A percentile compares a stretch with the other conserved stretches of the same genome.
Evolutionary conservation across 2,329 filamentous ascomycete genomes (phyloP).

Genomic region (Elsinoe ampelina): DNA sequence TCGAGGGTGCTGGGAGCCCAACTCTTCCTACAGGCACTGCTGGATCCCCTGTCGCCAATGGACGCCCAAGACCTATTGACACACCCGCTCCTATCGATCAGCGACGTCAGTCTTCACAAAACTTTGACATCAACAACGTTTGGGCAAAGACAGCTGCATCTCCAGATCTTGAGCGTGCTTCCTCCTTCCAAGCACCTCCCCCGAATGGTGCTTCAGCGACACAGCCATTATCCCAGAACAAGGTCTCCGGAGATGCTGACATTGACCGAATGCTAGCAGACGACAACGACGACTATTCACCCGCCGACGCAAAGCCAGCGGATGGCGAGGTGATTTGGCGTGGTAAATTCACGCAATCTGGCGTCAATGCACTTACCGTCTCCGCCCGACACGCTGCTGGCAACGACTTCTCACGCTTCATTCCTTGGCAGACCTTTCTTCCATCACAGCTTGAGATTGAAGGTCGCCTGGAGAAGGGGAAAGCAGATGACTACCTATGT

Average conservation of each 20-base stretch:
- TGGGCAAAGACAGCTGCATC: conserved; percentile 57
- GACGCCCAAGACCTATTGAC: conserved; percentile 3
- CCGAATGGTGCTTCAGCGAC: conserved; percentile 30
- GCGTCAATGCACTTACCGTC: conserved; percentile 37
- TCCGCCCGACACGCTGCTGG: conserved; percentile 79
- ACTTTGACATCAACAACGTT: conserved; percentile 76
- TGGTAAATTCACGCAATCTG: conserved; percentile 48
- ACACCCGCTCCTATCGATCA: conserved; percentile 33
- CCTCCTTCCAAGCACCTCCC: conserved; percentile 43
- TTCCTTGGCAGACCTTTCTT: conserved; percentile 68
- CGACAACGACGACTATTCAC: conserved; percentile 72
- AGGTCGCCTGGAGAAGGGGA: conserved; percentile 70
- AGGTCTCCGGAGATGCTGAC: conserved; percentile 69
- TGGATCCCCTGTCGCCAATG: conserved; percentile 17
- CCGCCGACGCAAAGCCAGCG: conserved; percentile 56
- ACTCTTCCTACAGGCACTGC: conserved; percentile 23
- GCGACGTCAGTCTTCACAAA: conserved; percentile 28
- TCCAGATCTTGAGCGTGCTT: conserved; percentile 37
- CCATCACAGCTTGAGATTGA: conserved; percentile 61
- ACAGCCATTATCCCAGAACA: conserved; percentile 33
- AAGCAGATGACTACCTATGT: conserved; percentile 85
- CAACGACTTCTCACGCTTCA: conserved; percentile 58
- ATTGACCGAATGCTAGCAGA: conserved; percentile 82
- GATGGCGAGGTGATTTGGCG: conserved; percentile 70
- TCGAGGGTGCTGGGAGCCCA: conserved; percentile 12